Evolutionary conservation across 2,329 filamentous ascomycete genomes (phyloP), one percentile per base, ranked within the genome.

Genomic region (Cladosporium halotolerans): DNA sequence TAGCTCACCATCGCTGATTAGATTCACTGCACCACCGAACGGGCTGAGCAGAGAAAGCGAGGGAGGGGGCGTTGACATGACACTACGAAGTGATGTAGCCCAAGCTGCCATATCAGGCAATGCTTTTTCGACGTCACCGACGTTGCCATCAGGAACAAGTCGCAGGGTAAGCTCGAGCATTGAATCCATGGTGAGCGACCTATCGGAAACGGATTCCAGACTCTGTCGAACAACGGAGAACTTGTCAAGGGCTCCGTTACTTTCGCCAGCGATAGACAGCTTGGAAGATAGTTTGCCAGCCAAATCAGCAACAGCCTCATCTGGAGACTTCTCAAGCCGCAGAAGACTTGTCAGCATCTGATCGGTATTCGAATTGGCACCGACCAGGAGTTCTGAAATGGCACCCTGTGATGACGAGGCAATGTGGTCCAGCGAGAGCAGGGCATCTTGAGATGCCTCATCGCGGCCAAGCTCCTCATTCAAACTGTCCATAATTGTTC

Each of bases 1-100:
- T 54, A 59, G 62, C 58, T 56, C 43, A 39, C 59, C 45, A 59
- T 39, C n/a, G 9, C 72, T 66, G 0, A 86, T 75, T 3, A 96
- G 71, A 58, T 86, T 83, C 5, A 87, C 79, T 1, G 82, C 81
- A 3, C 89, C 89, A 0, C 81, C 83, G 6, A 96, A 73, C 19
- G 78, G 78, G 63, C 84, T 91, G 2, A 85, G 88, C 4, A 96
- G 80, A 0, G 88, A 82, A 3, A 95, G 70, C 0, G 88, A 84
- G 4, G 80, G 74, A 56, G 81, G 80, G 2, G 83, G 78, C 1
- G 72, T 61, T 1, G 70, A 64, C 31, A 87, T 69, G 53, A 89
- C 77, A 1, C 71, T 72, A 0, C 67, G 63, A 2, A 96, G 69
- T 11, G 86, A 79, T 11, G 75, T 61, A 60, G 79, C 76, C 90